phyloP scores from a whole-genome alignment of 768 basidiomycete species.

The Serpula lacrymans region DNA sequence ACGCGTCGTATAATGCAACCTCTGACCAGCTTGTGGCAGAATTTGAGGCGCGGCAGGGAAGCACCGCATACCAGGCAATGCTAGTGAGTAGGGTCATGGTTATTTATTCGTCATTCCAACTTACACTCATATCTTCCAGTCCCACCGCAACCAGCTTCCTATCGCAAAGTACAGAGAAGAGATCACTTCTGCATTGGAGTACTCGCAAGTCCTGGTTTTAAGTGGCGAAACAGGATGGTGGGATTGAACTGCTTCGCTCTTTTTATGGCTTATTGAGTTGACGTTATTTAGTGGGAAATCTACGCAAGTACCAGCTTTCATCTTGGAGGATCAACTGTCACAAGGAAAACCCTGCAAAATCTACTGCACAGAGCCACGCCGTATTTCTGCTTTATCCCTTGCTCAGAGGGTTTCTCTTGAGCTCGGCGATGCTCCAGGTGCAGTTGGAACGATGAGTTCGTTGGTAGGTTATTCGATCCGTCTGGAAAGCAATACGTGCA shows the following conservation, averaged over 20 bases:
- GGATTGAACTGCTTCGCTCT: too few species aligned
- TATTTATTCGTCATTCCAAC: neutral
- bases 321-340: slow-evolving; percentile 85
- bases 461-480: slow-evolving; percentile 94
- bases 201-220: slow-evolving; percentile 81
- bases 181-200: slow-evolving; percentile 67
- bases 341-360: slow-evolving; percentile 84
- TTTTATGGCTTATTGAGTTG: slow-evolving; percentile 1
- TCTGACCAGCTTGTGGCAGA: slow-evolving; percentile 53
- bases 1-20: slow-evolving; percentile 12
- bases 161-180: slow-evolving; percentile 79
- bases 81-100: slow-evolving; percentile 49
- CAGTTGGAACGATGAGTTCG: slow-evolving; percentile 72
- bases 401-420: slow-evolving; percentile 92
- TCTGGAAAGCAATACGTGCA: slow-evolving; percentile 81
- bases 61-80: slow-evolving; percentile 80
- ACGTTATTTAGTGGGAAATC: slow-evolving; percentile 79
- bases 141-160: slow-evolving; percentile 73
- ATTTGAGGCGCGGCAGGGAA: slow-evolving; percentile 60
- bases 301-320: slow-evolving; percentile 91
- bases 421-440: slow-evolving; percentile 78
- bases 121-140: slow-evolving; percentile 36
- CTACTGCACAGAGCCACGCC: slow-evolving; percentile 91
- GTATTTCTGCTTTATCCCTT: slow-evolving; percentile 94
- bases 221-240: slow-evolving; percentile 81